A percentile compares a stretch with the other conserved stretches of the same genome.
phyloP scores from a whole-genome alignment of 306 rosid genomes.

The Sophora flavescens region DNA sequence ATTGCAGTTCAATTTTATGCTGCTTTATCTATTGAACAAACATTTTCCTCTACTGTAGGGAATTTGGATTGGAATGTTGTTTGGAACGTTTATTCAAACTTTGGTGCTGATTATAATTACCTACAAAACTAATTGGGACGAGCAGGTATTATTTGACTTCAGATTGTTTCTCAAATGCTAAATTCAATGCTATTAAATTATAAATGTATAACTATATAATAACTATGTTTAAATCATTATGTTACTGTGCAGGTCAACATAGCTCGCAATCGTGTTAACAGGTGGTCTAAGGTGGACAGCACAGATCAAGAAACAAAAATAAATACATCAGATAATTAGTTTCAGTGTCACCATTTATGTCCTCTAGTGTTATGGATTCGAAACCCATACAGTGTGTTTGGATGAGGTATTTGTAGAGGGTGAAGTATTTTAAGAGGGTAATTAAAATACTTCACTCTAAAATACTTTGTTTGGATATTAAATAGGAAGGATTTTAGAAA shows the following conservation, averaged over 20 bases:
- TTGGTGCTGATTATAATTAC: constrained; percentile 55
- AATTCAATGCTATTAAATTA: not conserved
- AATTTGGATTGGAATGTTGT: constrained; percentile 75
- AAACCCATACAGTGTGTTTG: too few species aligned
- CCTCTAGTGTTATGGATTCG: not conserved
- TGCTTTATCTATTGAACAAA: constrained; percentile 11
- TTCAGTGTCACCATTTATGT: not conserved
- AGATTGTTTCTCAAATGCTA: not conserved
- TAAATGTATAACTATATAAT: not conserved
- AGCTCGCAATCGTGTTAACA: constrained; percentile 49
- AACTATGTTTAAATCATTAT: not conserved
- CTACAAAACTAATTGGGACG: constrained; percentile 68
- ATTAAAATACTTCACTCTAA: too few species aligned
- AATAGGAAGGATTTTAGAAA: too few species aligned
- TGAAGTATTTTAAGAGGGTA: too few species aligned
- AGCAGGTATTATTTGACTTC: constrained; percentile 52
- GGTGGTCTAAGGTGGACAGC: constrained; percentile 43
- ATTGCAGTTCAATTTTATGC: not conserved
- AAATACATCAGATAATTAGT: not conserved
- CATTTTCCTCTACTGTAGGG: constrained; percentile 49
- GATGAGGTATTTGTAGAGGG: too few species aligned
- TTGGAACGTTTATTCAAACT: constrained; percentile 72
- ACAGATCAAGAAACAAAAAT: constrained; percentile 37
- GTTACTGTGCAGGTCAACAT: constrained; percentile 41
- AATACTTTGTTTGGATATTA: too few species aligned